These are phyloP conservation scores for Aphanocladium album DNA, from an alignment of 2,329 filamentous ascomycete species.

Conservation along the genomic window DNA sequence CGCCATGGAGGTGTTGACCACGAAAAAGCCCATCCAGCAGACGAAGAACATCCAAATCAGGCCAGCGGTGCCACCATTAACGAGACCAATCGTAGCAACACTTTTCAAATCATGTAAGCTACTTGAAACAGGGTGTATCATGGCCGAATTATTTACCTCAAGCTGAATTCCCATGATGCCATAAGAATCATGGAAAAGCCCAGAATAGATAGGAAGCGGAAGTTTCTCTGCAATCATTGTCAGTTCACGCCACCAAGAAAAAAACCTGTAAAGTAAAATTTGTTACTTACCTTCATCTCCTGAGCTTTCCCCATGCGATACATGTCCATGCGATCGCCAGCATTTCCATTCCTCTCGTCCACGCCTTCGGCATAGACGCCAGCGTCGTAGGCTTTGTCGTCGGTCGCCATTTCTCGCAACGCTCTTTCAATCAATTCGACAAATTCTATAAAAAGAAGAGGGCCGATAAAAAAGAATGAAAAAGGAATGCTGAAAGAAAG, in stretches of 20 bases:
- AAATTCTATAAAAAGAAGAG: neutral
- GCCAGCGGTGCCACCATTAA: slow-evolving; percentile 42
- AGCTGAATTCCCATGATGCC: slow-evolving; percentile 40
- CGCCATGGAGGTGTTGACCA: slow-evolving; percentile 38
- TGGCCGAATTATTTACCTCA: slow-evolving; percentile 24
- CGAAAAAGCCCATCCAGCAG: slow-evolving; percentile 33
- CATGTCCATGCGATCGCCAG: slow-evolving; percentile 38
- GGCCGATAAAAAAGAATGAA: neutral
- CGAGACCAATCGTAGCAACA: slow-evolving; percentile 19
- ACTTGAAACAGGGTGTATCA: neutral
- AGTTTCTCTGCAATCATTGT: slow-evolving; percentile 30
- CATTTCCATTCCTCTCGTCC: slow-evolving; percentile 25
- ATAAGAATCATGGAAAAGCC: slow-evolving; percentile 43
- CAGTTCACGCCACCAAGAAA: neutral
- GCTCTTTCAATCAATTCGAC: neutral
- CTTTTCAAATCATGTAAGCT: neutral
- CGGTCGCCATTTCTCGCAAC: neutral
- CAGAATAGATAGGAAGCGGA: slow-evolving; percentile 41
- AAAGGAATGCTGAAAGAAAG: neutral
- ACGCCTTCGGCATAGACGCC: slow-evolving; percentile 15
- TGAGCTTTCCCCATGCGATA: slow-evolving; percentile 45
- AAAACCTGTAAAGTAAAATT: neutral
- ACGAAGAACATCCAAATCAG: slow-evolving; percentile 41
- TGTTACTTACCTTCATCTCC: slow-evolving; percentile 35
- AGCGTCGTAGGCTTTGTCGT: slow-evolving; percentile 2